These are phyloP conservation scores for Escallonia rubra DNA, from an alignment of 129 eudicot genomes.

Conservation along the genomic window DNA sequence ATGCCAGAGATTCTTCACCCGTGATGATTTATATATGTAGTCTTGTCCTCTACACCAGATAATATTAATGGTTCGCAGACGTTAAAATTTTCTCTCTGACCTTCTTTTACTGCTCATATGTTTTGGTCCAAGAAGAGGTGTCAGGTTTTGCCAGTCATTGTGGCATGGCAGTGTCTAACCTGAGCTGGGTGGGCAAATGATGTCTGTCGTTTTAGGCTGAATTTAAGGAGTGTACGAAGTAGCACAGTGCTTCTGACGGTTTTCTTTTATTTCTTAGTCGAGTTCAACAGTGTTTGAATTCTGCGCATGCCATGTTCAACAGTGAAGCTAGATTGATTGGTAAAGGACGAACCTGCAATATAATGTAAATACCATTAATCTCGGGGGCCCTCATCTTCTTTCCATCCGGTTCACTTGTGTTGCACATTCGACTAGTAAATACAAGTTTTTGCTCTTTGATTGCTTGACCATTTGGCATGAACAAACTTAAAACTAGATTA, in stretches of 20 bases:
- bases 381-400: neutral
- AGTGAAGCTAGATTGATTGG: slow-evolving; percentile 8
- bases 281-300: slow-evolving; percentile 4
- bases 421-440: no score
- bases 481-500: no score
- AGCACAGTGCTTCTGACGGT: neutral
- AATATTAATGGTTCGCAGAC: neutral
- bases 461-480: no score
- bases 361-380: no score
- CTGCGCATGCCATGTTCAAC: slow-evolving; percentile 15
- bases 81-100: neutral
- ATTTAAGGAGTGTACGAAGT: neutral
- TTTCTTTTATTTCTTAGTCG: neutral
- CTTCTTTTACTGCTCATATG: slow-evolving; percentile 16
- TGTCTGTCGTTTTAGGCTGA: slow-evolving; percentile 1
- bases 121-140: slow-evolving; percentile 5
- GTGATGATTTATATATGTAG: slow-evolving; percentile 20
- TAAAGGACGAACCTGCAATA: slow-evolving; percentile 2
- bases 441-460: no score
- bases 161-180: slow-evolving; percentile 19
- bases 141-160: slow-evolving; percentile 11
- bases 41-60: neutral
- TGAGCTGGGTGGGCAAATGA: neutral
- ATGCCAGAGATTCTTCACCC: slow-evolving; percentile 30
- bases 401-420: neutral